Percentiles rank a stretch among this genome's conserved stretches.
phyloP scores from a whole-genome alignment of 2,329 filamentous ascomycete species.

The Arthrobotrys pseudoclavata region DNA sequence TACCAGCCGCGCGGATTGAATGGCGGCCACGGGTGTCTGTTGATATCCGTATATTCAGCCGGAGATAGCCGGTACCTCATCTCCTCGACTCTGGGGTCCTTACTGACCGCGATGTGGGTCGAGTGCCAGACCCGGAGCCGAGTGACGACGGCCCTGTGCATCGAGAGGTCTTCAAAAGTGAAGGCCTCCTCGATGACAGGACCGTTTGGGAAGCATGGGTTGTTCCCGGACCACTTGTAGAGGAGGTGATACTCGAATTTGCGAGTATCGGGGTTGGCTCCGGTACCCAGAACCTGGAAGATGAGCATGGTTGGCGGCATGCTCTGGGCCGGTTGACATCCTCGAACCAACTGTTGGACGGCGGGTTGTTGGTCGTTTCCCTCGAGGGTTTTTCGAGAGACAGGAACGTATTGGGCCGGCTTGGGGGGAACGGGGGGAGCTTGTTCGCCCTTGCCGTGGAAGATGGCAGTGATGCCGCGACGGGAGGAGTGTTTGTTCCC shows the following conservation, averaged over 20 bases:
- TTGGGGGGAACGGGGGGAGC: conserved; percentile 28
- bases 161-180: conserved; percentile 30
- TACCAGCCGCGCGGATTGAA: conserved; percentile 40
- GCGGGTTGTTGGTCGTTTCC: not conserved
- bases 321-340: not conserved
- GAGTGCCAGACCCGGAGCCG: conserved; percentile 35
- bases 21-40: conserved; percentile 29
- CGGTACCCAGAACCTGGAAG: conserved; percentile 26
- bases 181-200: conserved; percentile 16
- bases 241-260: conserved; percentile 34
- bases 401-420: not conserved
- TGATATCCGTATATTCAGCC: conserved; percentile 22
- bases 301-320: conserved; percentile 27
- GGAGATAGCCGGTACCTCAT: conserved; percentile 20
- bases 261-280: conserved; percentile 22
- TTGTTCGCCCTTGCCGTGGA: conserved; percentile 1
- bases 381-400: not conserved
- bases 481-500: not conserved
- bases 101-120: conserved; percentile 30
- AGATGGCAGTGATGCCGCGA: not conserved
- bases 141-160: conserved; percentile 21
- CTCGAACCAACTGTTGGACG: not conserved
- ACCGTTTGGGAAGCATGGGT: conserved; percentile 30
- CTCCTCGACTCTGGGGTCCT: conserved; percentile 44
- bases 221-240: conserved; percentile 32